These are phyloP conservation scores for Trametes maxima DNA, from an alignment of 768 basidiomycete genomes.

Conservation along the genomic window DNA sequence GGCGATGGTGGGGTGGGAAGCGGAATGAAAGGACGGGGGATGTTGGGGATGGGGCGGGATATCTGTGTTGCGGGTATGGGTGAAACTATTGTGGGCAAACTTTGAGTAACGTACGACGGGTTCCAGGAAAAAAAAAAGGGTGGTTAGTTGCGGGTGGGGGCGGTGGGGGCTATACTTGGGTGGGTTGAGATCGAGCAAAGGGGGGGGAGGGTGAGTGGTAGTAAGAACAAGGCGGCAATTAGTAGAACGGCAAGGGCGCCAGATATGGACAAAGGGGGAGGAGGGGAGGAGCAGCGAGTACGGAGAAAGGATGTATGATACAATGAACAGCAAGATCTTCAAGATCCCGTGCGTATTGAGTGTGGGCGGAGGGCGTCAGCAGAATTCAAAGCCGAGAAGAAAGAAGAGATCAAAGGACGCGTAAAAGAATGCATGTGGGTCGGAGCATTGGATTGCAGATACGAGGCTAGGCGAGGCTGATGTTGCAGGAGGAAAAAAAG, in stretches of 20 bases:
- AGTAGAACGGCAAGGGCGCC: neutral
- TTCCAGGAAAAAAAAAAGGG: neutral
- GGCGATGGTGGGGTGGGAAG: neutral
- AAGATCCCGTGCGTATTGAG: conserved; percentile 19
- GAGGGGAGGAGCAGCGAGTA: neutral
- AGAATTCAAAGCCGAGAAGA: neutral
- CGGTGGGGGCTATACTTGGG: neutral
- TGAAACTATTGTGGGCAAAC: too few relatives aligned
- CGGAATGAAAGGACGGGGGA: neutral
- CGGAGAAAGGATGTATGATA: conserved; percentile 17
- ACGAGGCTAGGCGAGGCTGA: neutral
- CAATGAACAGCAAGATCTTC: conserved; percentile 20
- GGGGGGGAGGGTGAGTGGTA: neutral
- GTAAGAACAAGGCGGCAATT: conserved; percentile 6
- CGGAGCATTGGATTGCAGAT: conserved; percentile 2
- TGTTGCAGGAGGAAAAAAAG: neutral
- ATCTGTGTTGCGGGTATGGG: neutral
- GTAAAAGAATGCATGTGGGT: conserved; percentile 7
- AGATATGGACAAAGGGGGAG: too few relatives aligned
- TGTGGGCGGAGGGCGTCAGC: neutral
- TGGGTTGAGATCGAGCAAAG: neutral
- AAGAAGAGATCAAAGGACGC: neutral
- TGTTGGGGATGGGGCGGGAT: neutral
- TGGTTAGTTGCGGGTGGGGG: neutral
- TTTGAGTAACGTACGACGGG: too few relatives aligned